phyloP scores from a whole-genome alignment of 2,329 filamentous ascomycete species.

The Epichloe festucae region DNA sequence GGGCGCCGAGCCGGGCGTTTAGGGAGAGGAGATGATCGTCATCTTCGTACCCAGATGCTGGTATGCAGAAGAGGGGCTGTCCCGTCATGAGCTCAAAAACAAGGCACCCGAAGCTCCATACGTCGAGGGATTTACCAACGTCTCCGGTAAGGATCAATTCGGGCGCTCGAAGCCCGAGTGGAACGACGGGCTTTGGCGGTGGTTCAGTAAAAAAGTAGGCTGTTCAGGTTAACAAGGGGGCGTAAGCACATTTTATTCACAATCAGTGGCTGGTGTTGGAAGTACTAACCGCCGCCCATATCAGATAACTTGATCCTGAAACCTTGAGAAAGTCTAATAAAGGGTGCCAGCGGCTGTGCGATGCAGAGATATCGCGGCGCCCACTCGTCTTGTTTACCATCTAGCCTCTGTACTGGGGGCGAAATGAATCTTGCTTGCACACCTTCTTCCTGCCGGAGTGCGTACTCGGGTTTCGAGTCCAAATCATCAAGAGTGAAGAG shows the following conservation, averaged over 20 bases:
- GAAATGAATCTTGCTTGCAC: conserved; percentile 11
- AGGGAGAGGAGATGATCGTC: conserved; percentile 13
- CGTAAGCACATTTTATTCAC: neutral
- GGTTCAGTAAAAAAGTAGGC: conserved; percentile 16
- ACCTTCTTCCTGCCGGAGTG: conserved; percentile 14
- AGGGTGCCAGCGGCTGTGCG: conserved; percentile 12
- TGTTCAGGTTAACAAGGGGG: conserved; percentile 3
- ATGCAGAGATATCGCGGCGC: conserved; percentile 18
- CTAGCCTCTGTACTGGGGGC: conserved; percentile 15
- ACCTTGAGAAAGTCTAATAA: conserved; percentile 9
- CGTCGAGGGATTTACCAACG: conserved; percentile 12
- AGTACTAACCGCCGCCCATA: conserved; percentile 17
- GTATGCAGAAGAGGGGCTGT: conserved; percentile 15
- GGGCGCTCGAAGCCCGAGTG: conserved; percentile 15
- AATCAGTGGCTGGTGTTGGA: neutral
- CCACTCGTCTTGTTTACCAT: conserved; percentile 18
- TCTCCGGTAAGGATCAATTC: conserved; percentile 15
- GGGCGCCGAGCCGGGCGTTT: conserved; percentile 10
- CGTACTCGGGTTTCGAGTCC: conserved; percentile 11
- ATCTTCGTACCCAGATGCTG: conserved; percentile 8
- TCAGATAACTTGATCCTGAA: conserved; percentile 19
- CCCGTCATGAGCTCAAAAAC: conserved; percentile 19
- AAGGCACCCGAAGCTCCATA: conserved; percentile 21
- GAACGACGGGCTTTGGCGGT: conserved; percentile 11
- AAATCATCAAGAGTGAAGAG: conserved; percentile 21